A percentile compares a stretch with the other conserved stretches of the same genome.
These are phyloP conservation scores for Takashimella koratensis DNA, from an alignment of 1,284 basidiomycete species.

Conservation along the genomic window DNA sequence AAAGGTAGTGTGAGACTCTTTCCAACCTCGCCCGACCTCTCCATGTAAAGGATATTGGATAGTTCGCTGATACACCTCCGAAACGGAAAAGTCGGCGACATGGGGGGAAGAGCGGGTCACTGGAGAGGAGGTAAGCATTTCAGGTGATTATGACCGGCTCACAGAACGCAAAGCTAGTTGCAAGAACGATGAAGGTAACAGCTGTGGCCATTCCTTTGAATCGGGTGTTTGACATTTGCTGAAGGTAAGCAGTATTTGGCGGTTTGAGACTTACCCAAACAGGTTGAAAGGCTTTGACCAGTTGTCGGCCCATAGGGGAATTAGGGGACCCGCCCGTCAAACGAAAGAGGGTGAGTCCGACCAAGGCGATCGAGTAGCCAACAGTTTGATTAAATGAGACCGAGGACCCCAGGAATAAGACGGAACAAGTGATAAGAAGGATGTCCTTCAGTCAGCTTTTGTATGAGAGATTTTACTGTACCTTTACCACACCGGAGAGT, in stretches of 20 bases:
- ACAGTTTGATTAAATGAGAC: constrained; percentile 48
- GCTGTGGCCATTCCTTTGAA: not conserved
- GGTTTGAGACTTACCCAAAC: too few relatives aligned
- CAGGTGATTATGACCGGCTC: too few relatives aligned
- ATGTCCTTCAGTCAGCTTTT: constrained; percentile 44
- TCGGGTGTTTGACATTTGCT: too few relatives aligned
- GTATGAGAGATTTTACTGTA: not conserved
- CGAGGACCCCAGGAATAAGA: constrained; percentile 50
- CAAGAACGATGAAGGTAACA: not conserved
- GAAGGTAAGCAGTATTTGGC: too few relatives aligned
- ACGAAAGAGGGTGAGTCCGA: constrained; percentile 12
- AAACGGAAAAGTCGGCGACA: too few relatives aligned
- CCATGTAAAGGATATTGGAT: not conserved
- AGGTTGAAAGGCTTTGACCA: too few relatives aligned
- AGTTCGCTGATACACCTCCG: not conserved
- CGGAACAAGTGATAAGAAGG: constrained; percentile 50
- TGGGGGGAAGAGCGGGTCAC: not conserved
- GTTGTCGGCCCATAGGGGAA: too few relatives aligned
- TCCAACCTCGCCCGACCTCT: not conserved
- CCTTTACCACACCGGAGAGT: constrained; percentile 39
- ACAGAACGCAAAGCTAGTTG: not conserved
- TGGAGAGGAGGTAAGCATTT: not conserved
- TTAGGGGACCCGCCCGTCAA: constrained; percentile 13
- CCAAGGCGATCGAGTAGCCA: constrained; percentile 16
- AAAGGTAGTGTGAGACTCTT: not conserved